phyloP scores from a whole-genome alignment of 345 rosid genomes.

The Gossypium rotundifolium region DNA sequence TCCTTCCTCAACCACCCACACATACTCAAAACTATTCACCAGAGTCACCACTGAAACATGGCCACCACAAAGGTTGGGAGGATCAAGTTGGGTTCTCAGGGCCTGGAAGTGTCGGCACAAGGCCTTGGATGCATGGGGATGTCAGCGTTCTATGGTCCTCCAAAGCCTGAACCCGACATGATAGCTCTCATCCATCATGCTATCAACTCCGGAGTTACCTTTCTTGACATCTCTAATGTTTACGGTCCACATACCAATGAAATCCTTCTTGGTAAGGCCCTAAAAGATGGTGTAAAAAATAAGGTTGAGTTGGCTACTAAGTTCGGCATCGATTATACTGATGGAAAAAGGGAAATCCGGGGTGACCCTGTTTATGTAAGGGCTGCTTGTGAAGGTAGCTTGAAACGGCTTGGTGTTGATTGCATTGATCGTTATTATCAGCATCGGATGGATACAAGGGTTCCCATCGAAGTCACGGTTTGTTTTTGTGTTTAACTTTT shows the following conservation, averaged over 20 bases:
- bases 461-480: constrained; percentile 52
- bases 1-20: background rate
- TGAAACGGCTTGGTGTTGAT: constrained; percentile 40
- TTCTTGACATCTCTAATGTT: constrained; percentile 44
- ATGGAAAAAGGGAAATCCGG: constrained; percentile 17
- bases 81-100: constrained; percentile 44
- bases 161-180: constrained; percentile 46
- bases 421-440: constrained; percentile 51
- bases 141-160: constrained; percentile 42
- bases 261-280: constrained; percentile 47
- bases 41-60: background rate
- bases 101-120: constrained; percentile 47
- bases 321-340: constrained; percentile 19
- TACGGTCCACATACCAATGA: constrained; percentile 50
- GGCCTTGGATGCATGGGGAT: constrained; percentile 60
- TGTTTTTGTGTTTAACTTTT: background rate
- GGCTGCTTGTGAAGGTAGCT: constrained; percentile 46
- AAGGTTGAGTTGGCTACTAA: constrained; percentile 43
- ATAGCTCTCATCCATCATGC: constrained; percentile 46
- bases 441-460: constrained; percentile 38
- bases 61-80: constrained; percentile 12
- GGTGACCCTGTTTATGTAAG: constrained; percentile 48
- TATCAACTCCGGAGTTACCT: constrained; percentile 39
- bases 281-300: constrained; percentile 35
- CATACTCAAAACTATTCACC: background rate